phyloP scores from a whole-genome alignment of 441 rosid genomes.

The Daphne laureola region DNA sequence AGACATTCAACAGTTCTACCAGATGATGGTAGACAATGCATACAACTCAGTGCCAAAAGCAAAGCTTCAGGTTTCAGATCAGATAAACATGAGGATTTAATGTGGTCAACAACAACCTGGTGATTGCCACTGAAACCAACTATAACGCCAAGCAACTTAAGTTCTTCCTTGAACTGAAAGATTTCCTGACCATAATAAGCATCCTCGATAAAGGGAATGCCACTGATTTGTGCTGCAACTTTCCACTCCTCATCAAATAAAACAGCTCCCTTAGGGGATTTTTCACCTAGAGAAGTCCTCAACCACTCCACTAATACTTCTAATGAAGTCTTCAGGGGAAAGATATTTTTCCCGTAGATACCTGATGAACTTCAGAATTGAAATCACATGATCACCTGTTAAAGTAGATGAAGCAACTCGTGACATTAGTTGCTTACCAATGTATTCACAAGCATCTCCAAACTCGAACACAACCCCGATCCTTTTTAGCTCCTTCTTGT shows the following conservation, averaged over 20 bases:
- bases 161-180: conserved; percentile 32
- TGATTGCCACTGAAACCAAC: conserved; percentile 24
- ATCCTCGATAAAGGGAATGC: conserved; percentile 44
- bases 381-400: conserved; percentile 29
- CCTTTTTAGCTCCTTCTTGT: conserved; percentile 35
- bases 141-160: conserved; percentile 45
- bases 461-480: conserved; percentile 55
- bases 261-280: conserved; percentile 45
- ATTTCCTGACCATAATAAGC: conserved; percentile 34
- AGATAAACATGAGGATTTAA: conserved; percentile 22
- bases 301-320: conserved; percentile 42
- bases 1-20: conserved; percentile 20
- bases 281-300: conserved; percentile 28
- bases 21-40: conserved; percentile 11
- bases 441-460: conserved; percentile 42
- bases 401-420: conserved; percentile 28
- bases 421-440: conserved; percentile 46
- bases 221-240: conserved; percentile 41
- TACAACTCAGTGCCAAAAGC: conserved; percentile 32
- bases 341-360: conserved; percentile 28
- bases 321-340: conserved; percentile 33
- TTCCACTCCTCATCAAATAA: conserved; percentile 39
- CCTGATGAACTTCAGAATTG: conserved; percentile 50
- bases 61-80: conserved; percentile 31
- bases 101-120: conserved; percentile 26